These are phyloP conservation scores for Ceratocystis alfenasii DNA, from an alignment of 2,329 filamentous ascomycete species.

Conservation along the genomic window DNA sequence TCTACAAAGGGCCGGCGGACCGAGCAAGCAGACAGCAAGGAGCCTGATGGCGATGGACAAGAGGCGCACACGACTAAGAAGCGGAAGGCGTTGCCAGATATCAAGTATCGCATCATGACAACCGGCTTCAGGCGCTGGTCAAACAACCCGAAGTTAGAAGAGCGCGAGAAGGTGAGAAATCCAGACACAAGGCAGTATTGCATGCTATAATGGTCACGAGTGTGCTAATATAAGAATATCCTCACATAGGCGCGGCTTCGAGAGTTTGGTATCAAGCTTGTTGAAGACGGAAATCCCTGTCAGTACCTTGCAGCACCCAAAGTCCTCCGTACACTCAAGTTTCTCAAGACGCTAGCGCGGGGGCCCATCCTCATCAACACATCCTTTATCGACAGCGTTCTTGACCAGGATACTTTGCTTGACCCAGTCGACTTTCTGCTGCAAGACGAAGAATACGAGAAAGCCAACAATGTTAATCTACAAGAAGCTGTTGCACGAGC, in stretches of 20 bases:
- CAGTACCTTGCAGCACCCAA: constrained; percentile 80
- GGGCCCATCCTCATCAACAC: constrained; percentile 67
- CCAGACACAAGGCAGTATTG: constrained; percentile 1
- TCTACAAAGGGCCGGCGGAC: constrained; percentile 1
- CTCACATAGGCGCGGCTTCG: constrained; percentile 59
- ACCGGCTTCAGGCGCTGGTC: constrained; percentile 81
- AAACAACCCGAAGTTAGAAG: constrained; percentile 58
- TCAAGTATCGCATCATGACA: constrained; percentile 54
- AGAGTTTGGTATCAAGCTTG: constrained; percentile 68
- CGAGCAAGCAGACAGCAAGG: constrained; percentile 31
- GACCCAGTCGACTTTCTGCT: constrained; percentile 55
- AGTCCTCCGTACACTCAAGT: constrained; percentile 84
- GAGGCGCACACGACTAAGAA: constrained; percentile 46
- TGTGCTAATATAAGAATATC: constrained; percentile 23
- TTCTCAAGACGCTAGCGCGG: constrained; percentile 73
- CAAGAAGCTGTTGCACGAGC: constrained; percentile 57
- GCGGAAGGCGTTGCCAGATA: constrained; percentile 37
- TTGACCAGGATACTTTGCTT: constrained; percentile 56
- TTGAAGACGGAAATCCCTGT: constrained; percentile 61
- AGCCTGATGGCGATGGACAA: constrained; percentile 41
- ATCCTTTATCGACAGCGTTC: constrained; percentile 63
- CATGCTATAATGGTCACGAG: neutral
- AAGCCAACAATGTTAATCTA: constrained; percentile 57
- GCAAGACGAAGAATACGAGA: constrained; percentile 60
- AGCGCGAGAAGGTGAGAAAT: constrained; percentile 60